Evolutionary conservation across 495 filamentous ascomycete genomes (phyloP), one percentile per base, ranked within the genome.

Genomic region (Tuber microsphaerosporum): DNA sequence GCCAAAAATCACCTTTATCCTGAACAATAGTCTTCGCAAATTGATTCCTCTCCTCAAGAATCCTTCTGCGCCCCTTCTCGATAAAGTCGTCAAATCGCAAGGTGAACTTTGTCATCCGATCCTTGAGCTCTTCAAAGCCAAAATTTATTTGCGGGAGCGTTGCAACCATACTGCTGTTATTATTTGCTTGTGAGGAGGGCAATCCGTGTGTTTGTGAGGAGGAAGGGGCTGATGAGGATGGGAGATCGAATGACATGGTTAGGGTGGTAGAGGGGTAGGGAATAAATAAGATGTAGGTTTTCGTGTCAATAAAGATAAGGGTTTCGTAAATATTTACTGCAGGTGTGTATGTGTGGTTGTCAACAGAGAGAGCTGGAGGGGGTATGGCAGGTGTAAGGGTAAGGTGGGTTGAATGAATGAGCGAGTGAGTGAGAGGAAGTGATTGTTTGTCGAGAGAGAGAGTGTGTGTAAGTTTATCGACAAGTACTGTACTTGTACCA

Each of bases 111-210:
- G 92, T 89, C 94, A 99, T 98, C 84, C 93, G 91, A 78, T 93
- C 93, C 84, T 94, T 94, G 76, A 99, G 86, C 76, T 97, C 94
- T 75, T 98, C 94, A 84, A 98, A 98, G 75, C 93, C 93, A 84
- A 98, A 97, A 85, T 95, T 93, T 84, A 97, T 92, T 83, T 86
- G 92, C 51, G 95, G 95, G 14, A 97, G 89, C 84, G 95, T 93
- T 48, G 93, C 92, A 87, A 74, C 51, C 76, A 80, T 82, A n/a
- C 73, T 75, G 46, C 69, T 42, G 48, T 74, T 71, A 17, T 31
- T 75, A 4, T 41, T 51, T 61, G 22, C 26, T 34, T 65, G 56
- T 19, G 56, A 31, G 42, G 69, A 74, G 51, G 73, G 71, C 16
- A 69, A 74, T 65, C 91, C 89, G 10, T 88, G 87, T 69, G 86